Base-by-base conservation (phyloP, 352 stramenopile genomes). In the Pythium pyrilobum region DNA sequence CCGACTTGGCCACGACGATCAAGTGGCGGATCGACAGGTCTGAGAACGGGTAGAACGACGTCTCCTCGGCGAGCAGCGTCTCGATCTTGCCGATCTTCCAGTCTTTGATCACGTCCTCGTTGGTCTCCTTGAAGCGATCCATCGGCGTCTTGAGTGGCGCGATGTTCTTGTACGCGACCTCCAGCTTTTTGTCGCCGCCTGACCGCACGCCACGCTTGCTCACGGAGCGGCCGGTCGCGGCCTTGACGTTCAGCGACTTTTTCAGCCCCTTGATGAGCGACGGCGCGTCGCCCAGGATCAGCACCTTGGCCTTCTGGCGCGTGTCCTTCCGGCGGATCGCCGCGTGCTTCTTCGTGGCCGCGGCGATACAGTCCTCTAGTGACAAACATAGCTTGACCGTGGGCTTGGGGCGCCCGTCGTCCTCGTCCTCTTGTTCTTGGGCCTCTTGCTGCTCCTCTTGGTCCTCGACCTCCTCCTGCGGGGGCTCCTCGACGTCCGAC, bases 111-210 rank as follows among this genome's bases (percentile, higher is more conserved):
- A 81, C 54, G 13, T 66, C 49, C 44, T 77, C 76, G 69, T 90
- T 88, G 12, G 72, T 64, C 28, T 79, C 74, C 37, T 87, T 73
- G 44, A 83, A 90, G 34, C 68, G 64, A 9, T 87, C 74, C 67
- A 87, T 62, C 3, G 79, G 79, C 42, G 79, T 87, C 67, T 90
- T 90, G 18, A 90, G 64, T n/a, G 76, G 56, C 16, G 67, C 77
- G 28, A 73, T 72, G 57, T 82, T 75, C 52, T 75, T 74, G 66
- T 77, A 89, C 41, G 53, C 61, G 52, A 81, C 51, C 29, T 69
- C 68, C 15, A 69, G 66, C 31, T 86, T 76, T 44, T 85, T 89
- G 9, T 67, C 64, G 15, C 51, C 50, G 25, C 58, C 40, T 3
- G 79, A 89, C 20, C 76, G 69, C 28, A 89, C 67, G 24, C 79